phyloP scores from a whole-genome alignment of 768 basidiomycete species.

The Cystofilobasidium ferigula region DNA sequence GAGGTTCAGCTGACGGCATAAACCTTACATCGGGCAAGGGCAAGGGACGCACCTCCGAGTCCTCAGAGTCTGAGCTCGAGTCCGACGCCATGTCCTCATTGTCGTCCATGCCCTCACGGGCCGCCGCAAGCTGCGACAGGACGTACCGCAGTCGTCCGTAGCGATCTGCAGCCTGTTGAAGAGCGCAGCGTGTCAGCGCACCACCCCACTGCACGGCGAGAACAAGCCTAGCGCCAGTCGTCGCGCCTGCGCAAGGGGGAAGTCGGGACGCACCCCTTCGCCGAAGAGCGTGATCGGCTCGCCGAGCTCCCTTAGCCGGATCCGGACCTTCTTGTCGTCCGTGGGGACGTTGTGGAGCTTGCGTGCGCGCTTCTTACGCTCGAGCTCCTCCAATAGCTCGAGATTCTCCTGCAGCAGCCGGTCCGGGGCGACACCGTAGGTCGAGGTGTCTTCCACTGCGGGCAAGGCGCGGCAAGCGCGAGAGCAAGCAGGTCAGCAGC shows the following conservation, averaged over 20 bases:
- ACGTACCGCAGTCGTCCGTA: constrained; percentile 91
- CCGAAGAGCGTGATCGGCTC: constrained; percentile 97
- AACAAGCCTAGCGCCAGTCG: background rate
- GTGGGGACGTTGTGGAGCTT: constrained; percentile 82
- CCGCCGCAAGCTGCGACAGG: constrained; percentile 82
- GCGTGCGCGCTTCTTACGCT: constrained; percentile 89
- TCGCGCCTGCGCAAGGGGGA: background rate
- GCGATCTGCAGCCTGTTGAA: constrained; percentile 76
- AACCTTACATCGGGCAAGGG: too few relatives aligned
- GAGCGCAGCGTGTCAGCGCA: background rate
- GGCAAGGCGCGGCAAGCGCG: background rate
- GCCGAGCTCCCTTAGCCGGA: constrained; percentile 77
- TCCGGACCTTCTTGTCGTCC: constrained; percentile 85
- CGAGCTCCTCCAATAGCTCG: constrained; percentile 86
- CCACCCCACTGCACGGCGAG: background rate
- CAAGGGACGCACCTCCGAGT: constrained; percentile 54
- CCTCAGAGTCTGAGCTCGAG: constrained; percentile 42
- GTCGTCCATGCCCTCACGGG: constrained; percentile 64
- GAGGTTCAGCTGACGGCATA: background rate
- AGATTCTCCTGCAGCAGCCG: constrained; percentile 47
- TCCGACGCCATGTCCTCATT: constrained; percentile 43
- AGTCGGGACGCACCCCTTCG: constrained; percentile 62
- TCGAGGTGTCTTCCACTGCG: constrained; percentile 20
- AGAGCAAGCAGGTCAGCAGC: background rate
- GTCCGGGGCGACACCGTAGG: constrained; percentile 32